phyloP scores from a whole-genome alignment of 495 filamentous ascomycete genomes.

The Penicillium bialowiezense region DNA sequence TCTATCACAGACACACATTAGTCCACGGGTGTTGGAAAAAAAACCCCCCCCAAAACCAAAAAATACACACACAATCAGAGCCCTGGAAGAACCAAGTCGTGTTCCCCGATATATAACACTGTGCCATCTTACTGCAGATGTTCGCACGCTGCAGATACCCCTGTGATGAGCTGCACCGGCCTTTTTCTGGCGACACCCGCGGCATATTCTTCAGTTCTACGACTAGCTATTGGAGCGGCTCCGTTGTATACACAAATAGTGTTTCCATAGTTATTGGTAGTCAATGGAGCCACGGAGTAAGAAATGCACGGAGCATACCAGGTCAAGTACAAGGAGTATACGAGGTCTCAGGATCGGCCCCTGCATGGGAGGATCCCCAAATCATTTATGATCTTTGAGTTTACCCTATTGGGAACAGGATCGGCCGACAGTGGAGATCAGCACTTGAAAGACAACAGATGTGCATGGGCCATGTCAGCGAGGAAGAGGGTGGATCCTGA shows the following conservation, averaged over 20 bases:
- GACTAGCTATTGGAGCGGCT: too few relatives aligned
- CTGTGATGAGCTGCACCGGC: conserved; percentile 19
- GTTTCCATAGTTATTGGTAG: neutral
- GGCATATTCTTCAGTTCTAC: too few relatives aligned
- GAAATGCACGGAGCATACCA: neutral
- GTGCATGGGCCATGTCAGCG: conserved; percentile 7
- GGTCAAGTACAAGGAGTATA: neutral
- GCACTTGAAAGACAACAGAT: neutral
- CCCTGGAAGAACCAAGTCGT: neutral
- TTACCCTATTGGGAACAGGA: neutral
- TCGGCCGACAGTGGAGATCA: conserved; percentile 1
- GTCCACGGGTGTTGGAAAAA: too few relatives aligned
- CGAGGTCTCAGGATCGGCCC: conserved; percentile 20
- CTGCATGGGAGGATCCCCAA: conserved; percentile 12
- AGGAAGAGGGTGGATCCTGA: conserved; percentile 4
- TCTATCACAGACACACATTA: conserved; percentile 1
- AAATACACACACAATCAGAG: too few relatives aligned
- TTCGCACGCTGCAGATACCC: conserved; percentile 16
- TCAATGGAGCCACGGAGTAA: conserved; percentile 1
- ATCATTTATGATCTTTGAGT: conserved; percentile 1
- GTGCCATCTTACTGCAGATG: conserved; percentile 25
- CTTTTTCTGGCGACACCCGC: conserved; percentile 7
- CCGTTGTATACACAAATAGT: neutral
- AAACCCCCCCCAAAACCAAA: too few relatives aligned
- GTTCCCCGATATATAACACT: neutral